Evolutionary conservation across 1,284 basidiomycete species (phyloP), one percentile per base, ranked within the genome.

Genomic region (Moesziomyces sp.): DNA sequence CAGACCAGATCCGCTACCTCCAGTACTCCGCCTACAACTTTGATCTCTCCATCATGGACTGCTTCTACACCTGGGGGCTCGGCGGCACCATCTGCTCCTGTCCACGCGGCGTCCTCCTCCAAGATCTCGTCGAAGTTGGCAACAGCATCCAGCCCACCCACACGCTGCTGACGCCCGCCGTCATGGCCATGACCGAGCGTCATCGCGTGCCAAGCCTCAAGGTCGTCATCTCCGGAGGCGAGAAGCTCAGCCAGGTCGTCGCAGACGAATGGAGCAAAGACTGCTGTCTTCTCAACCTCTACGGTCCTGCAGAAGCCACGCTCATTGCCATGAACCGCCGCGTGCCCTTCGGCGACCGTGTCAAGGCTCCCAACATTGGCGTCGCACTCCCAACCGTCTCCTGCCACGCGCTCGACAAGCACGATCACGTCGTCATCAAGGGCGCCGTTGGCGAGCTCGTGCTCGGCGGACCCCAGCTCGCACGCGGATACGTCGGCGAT

Each of bases 311-410:
- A 0, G 83, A 84, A 38, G 81, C 81, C 0, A 84, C 83, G 1
- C 62, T 84, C 19, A 83, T 83, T 28, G 74, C 83, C 18, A 84
- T 82, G 70, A 74, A 81, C 58, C 76, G 82, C 44, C 63, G 72
- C 23, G 72, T 83, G 2, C 78, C 81, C 3, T 66, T 68, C 16
- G 61, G 75, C 30, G 84, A 85, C 53, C 52, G 56, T 9, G 73
- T 82, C 61, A 85, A 85, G 70, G 81, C 84, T 18, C 84, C 83
- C 49, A 85, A 85, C 63, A 84, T 85, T 47, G 84, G 84, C 52
- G 69, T 78, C 2, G 77, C 84, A 10, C 74, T 85, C 1, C 74
- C 78, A 8, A 85, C 84, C 13, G 78, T 80, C 1, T 80, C 81
- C n/a, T 83, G 79, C 46, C 79, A 79, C 45, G 77, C 79, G 1